Percentiles rank a stretch among this genome's conserved stretches.
Evolutionary conservation across 2,329 filamentous ascomycete species (phyloP).

Genomic region (Sphaerulina populicola): DNA sequence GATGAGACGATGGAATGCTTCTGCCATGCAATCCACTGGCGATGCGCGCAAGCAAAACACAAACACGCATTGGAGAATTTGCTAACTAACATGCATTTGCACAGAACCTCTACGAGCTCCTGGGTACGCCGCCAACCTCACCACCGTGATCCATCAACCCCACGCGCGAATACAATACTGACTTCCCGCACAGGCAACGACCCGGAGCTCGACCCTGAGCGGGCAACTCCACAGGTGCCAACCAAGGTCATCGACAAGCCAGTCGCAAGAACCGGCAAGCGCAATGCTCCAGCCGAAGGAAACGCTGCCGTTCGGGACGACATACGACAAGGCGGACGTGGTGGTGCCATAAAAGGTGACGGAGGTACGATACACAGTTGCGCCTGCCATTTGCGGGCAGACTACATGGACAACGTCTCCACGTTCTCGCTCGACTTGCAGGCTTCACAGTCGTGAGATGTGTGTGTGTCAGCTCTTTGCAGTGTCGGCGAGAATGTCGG

Average conservation of each 20-base stretch:
- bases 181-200: conserved; percentile 50
- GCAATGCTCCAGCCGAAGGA: conserved; percentile 70
- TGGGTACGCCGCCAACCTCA: conserved; percentile 57
- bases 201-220: conserved; percentile 63
- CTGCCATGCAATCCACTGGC: not conserved
- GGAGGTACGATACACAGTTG: conserved; percentile 52
- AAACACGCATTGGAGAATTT: conserved; percentile 13
- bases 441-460: not conserved
- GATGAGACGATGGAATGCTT: not conserved
- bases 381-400: not conserved
- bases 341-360: conserved; percentile 62
- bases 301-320: conserved; percentile 38
- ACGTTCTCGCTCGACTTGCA: not conserved
- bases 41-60: not conserved
- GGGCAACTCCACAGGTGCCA: conserved; percentile 60
- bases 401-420: not conserved
- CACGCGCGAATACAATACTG: conserved; percentile 9
- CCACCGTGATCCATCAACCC: conserved; percentile 6
- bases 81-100: conserved; percentile 18
- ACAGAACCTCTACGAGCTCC: conserved; percentile 95
- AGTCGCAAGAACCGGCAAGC: conserved; percentile 68
- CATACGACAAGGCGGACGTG: conserved; percentile 40
- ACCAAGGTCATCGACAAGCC: conserved; percentile 86
- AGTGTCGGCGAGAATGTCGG: not conserved
- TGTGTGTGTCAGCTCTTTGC: not conserved